Evolutionary conservation across 176 grass and related monocot species (phyloP).

Genomic region (Coix lacrymajobi): DNA sequence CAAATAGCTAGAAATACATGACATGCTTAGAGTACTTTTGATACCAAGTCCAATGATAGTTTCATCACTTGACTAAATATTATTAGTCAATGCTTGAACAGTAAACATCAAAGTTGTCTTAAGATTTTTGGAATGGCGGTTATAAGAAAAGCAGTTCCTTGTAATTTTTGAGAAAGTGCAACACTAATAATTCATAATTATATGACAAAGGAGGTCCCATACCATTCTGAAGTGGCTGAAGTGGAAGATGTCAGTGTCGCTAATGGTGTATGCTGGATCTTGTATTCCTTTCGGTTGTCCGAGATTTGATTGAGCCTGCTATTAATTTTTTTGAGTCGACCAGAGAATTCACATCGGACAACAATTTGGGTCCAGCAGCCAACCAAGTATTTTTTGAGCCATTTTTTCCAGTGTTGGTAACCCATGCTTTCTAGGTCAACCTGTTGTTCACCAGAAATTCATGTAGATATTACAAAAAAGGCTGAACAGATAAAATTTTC

Average conservation of each 20-base stretch:
- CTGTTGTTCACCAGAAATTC: not conserved
- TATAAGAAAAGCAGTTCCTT: too few species aligned
- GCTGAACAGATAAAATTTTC: not conserved
- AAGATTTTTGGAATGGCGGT: too few species aligned
- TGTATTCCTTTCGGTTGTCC: not conserved
- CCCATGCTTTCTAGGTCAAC: not conserved
- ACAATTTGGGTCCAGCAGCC: not conserved
- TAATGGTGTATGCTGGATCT: not conserved
- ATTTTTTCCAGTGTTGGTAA: not conserved
- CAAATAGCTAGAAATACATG: not conserved
- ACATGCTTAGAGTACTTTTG: not conserved
- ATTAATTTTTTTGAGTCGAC: not conserved
- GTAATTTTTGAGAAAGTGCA: too few species aligned
- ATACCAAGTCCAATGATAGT: not conserved
- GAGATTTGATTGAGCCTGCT: not conserved
- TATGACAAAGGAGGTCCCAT: too few species aligned
- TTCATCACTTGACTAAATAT: not conserved
- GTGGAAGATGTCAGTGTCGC: not conserved
- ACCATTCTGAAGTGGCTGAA: not conserved
- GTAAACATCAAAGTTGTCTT: too few species aligned
- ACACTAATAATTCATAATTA: too few species aligned
- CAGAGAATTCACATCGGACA: not conserved
- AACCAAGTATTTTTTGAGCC: not conserved
- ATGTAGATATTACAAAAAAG: not conserved
- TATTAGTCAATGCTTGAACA: not conserved